Evolutionary conservation across 768 basidiomycete genomes (phyloP).

Genomic region (Panus rudis): DNA sequence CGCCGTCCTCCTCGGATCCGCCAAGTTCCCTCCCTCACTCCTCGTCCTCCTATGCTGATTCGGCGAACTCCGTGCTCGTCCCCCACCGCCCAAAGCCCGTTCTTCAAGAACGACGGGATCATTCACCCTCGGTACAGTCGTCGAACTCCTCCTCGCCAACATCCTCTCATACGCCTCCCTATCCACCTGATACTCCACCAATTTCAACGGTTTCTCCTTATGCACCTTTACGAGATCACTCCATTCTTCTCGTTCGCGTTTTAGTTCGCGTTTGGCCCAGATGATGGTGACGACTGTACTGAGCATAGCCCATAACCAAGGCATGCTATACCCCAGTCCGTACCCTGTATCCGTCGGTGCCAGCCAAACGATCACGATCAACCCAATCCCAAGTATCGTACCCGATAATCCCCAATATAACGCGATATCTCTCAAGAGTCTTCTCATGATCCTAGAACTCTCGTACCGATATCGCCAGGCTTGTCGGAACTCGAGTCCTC

Average conservation of each 20-base stretch:
- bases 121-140: too few species aligned
- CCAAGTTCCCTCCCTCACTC: too few species aligned
- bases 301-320: constrained; percentile 25
- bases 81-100: too few species aligned
- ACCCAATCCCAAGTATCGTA: constrained; percentile 12
- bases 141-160: not conserved
- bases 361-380: constrained; percentile 21
- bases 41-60: too few species aligned
- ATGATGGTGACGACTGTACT: constrained; percentile 8
- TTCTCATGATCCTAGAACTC: constrained; percentile 20
- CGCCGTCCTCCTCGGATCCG: too few species aligned
- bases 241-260: constrained; percentile 2
- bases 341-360: constrained; percentile 20
- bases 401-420: constrained; percentile 21
- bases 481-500: constrained; percentile 25
- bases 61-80: too few species aligned
- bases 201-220: not conserved
- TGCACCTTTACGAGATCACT: constrained; percentile 1
- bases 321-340: constrained; percentile 23
- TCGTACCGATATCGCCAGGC: constrained; percentile 27
- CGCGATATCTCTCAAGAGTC: constrained; percentile 17
- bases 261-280: constrained; percentile 9
- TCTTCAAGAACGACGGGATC: too few species aligned
- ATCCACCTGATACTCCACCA: constrained; percentile 4
- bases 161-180: constrained; percentile 1